phyloP scores from a whole-genome alignment of 305 asterid species.

The Fraxinus platypoda region DNA sequence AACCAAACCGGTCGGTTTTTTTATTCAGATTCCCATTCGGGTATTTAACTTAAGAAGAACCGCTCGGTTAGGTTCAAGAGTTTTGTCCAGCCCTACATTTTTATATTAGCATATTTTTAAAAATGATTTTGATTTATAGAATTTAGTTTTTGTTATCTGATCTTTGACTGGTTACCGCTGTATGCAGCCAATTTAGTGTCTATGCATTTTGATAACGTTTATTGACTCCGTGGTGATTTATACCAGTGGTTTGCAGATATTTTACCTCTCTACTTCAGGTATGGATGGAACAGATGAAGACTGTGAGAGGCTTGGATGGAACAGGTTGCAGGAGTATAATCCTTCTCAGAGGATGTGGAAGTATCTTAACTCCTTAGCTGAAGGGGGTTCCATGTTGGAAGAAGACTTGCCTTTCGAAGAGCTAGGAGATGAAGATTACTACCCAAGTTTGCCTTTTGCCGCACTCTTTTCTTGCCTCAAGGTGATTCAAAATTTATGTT shows the following conservation, averaged over 20 bases:
- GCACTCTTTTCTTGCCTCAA: constrained; percentile 89
- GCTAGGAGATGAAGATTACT: constrained; percentile 78
- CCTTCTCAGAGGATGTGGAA: constrained; percentile 67
- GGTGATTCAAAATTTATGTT: constrained; percentile 36
- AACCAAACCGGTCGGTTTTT: no score
- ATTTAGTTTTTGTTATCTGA: neutral
- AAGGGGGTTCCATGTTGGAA: constrained; percentile 40
- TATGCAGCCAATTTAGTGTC: neutral
- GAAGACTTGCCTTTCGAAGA: constrained; percentile 71
- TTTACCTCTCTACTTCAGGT: constrained; percentile 71
- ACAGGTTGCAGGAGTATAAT: constrained; percentile 62
- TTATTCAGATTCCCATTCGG: no score
- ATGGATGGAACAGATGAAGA: constrained; percentile 62
- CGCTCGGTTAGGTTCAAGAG: no score
- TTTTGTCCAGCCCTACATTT: neutral
- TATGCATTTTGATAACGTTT: constrained; percentile 13
- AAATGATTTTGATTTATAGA: neutral
- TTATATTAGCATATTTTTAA: neutral
- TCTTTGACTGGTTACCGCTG: neutral
- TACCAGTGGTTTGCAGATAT: constrained; percentile 79
- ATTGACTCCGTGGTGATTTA: constrained; percentile 28
- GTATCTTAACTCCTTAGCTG: constrained; percentile 57
- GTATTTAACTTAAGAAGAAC: no score
- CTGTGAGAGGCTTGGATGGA: constrained; percentile 82
- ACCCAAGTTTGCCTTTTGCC: constrained; percentile 89